These are phyloP conservation scores for Sphagnum tenellum DNA, from an alignment of 225 moss, liverwort and hornwort genomes.

Conservation along the genomic window DNA sequence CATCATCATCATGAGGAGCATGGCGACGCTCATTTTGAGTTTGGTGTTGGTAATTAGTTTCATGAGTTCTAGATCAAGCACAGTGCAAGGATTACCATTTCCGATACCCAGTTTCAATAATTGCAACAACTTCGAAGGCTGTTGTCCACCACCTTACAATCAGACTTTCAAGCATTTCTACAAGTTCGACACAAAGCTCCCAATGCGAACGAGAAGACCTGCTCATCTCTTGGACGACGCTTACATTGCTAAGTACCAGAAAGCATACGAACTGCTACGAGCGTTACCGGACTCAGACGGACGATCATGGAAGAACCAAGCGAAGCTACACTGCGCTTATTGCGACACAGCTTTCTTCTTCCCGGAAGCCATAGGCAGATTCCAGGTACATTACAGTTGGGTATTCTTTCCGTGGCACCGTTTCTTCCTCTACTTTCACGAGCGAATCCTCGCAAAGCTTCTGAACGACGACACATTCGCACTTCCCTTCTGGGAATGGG, in stretches of 20 bases:
- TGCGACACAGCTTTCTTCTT: conserved; percentile 10
- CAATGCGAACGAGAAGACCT: too few relatives aligned
- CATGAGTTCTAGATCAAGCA: too few relatives aligned
- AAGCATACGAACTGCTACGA: conserved; percentile 21
- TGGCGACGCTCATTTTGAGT: too few relatives aligned
- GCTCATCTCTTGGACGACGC: conserved; percentile 2
- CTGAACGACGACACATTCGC: conserved; percentile 12
- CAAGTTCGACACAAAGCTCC: too few relatives aligned
- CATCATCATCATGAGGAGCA: too few relatives aligned
- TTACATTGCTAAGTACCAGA: conserved; percentile 6
- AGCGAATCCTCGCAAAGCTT: conserved; percentile 13
- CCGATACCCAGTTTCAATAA: too few relatives aligned
- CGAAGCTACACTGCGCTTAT: conserved; percentile 22
- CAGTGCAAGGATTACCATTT: too few relatives aligned
- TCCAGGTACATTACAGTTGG: conserved; percentile 27
- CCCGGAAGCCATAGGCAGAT: conserved; percentile 1
- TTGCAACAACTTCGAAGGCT: too few relatives aligned
- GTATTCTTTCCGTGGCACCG: conserved; percentile 25
- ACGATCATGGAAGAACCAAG: conserved; percentile 14
- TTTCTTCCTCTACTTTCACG: conserved; percentile 28
- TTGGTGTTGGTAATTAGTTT: too few relatives aligned
- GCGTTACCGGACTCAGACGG: conserved; percentile 19
- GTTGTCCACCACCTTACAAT: too few relatives aligned
- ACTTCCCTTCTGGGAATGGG: conserved; percentile 23
- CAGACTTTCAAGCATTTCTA: too few relatives aligned